Evolutionary conservation across 495 filamentous ascomycete species (phyloP), one percentile per base, ranked within the genome.

Genomic region (Gamarada debralockiae): DNA sequence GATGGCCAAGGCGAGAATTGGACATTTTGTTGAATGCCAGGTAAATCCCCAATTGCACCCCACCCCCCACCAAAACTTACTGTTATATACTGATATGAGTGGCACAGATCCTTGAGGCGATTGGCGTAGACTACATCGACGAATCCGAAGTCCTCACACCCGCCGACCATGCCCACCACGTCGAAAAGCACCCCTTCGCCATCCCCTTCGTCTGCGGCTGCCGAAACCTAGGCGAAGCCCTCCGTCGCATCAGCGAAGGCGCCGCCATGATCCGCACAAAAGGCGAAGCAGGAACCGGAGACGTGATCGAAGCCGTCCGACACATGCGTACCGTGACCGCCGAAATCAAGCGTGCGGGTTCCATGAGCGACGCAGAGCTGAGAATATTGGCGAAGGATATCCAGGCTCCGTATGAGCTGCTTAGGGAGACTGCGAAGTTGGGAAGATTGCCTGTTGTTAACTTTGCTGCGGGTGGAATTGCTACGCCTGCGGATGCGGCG

Each of bases 211-310:
- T 98, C 44, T 98, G 93, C 68, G 93, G 93, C 31, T 98, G 93
- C 77, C 82, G 93, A 45, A 93, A 96, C 75, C 74, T 98, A 13
- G 92, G 91, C 42, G 93, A 98, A 74, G 93, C 95, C 33, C 80
- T 98, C 55, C 78, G 93, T 39, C 82, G 93, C 39, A 95, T 98
- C 66, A 81, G 79, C 53, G 93, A 98, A 71, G 93, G 93, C 47
- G 93, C 93, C 13, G 92, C 93, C 29, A 97, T 98, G 93, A 97
- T 98, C 72, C 84, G 93, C 56, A 98, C 93, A 52, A 98, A 98
- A 77, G 93, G 93, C 36, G 93, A 98, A 70, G 93, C 93, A 31
- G 93, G 93, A 42, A 98, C 93, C n/a, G 93, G 93, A 37, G 93
- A 98, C 67, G 87, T 98, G 23, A 88, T 98, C 53, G 93, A 97